Percentiles rank a stretch among this genome's conserved stretches.
These are phyloP conservation scores for Selaginella tamariscina DNA, from an alignment of 75 land plant species.

Conservation along the genomic window DNA sequence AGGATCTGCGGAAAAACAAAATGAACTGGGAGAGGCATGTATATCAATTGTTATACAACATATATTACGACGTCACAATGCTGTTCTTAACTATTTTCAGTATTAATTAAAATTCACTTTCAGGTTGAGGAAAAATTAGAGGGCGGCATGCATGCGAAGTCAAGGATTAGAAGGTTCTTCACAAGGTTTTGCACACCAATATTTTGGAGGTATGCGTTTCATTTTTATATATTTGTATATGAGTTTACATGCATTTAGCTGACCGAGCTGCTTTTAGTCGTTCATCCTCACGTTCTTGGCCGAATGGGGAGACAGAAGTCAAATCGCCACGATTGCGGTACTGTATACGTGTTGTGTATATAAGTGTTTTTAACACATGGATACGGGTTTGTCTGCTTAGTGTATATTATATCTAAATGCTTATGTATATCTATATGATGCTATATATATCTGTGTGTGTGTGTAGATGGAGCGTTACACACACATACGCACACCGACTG, in stretches of 20 bases:
- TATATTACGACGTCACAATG: background rate
- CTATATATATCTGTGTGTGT: too few species aligned
- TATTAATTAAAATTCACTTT: background rate
- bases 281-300: conserved; percentile 90
- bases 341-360: background rate
- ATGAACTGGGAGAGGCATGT: conserved; percentile 87
- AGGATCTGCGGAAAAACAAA: conserved; percentile 60
- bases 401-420: too few species aligned
- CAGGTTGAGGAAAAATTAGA: conserved; percentile 98
- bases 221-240: background rate
- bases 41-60: background rate
- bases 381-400: too few species aligned
- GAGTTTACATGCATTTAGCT: background rate
- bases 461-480: too few species aligned
- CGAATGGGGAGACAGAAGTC: conserved; percentile 98
- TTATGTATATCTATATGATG: too few species aligned
- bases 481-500: too few species aligned
- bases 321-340: conserved; percentile 98
- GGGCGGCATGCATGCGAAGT: conserved; percentile 53
- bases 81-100: background rate
- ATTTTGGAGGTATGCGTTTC: conserved; percentile 67
- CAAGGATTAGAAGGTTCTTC: conserved; percentile 55
- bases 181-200: conserved; percentile 90
- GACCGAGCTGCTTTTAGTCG: conserved; percentile 38
- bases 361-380: too few species aligned